These are phyloP conservation scores for Penicillium pancosmium DNA, from an alignment of 495 filamentous ascomycete species.

Conservation along the genomic window DNA sequence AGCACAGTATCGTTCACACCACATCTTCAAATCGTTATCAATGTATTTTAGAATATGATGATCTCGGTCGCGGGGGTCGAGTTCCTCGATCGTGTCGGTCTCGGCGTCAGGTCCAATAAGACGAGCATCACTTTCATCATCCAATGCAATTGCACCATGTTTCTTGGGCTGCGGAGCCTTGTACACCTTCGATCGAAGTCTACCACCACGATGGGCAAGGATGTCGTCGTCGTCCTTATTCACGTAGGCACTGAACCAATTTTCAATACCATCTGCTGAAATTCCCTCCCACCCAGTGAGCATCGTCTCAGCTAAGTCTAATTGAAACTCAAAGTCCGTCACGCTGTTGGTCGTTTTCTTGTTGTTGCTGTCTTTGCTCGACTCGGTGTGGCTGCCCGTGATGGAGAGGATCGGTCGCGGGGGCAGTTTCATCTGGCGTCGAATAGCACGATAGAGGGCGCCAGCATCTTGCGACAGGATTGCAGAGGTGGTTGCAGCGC, in stretches of 20 bases:
- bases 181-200: slow-evolving; percentile 25
- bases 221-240: slow-evolving; percentile 29
- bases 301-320: slow-evolving; percentile 41
- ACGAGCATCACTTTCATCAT: slow-evolving; percentile 18
- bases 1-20: slow-evolving; percentile 45
- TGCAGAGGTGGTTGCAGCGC: slow-evolving; percentile 31
- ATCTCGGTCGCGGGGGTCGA: background rate
- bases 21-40: slow-evolving; percentile 30
- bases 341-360: slow-evolving; percentile 32
- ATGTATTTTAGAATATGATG: slow-evolving; percentile 1
- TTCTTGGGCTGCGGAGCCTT: slow-evolving; percentile 16
- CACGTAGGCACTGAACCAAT: slow-evolving; percentile 28
- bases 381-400: slow-evolving; percentile 37
- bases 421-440: slow-evolving; percentile 37
- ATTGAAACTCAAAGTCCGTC: slow-evolving; percentile 42
- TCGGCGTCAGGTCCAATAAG: slow-evolving; percentile 14
- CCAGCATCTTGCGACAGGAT: slow-evolving; percentile 25
- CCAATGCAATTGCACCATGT: background rate
- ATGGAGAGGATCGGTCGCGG: slow-evolving; percentile 40
- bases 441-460: slow-evolving; percentile 31
- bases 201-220: slow-evolving; percentile 36
- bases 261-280: slow-evolving; percentile 1
- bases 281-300: slow-evolving; percentile 31
- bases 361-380: slow-evolving; percentile 29
- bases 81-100: slow-evolving; percentile 6